Base-by-base conservation (phyloP, 257 asterid species). In the Gentiana straminea region DNA sequence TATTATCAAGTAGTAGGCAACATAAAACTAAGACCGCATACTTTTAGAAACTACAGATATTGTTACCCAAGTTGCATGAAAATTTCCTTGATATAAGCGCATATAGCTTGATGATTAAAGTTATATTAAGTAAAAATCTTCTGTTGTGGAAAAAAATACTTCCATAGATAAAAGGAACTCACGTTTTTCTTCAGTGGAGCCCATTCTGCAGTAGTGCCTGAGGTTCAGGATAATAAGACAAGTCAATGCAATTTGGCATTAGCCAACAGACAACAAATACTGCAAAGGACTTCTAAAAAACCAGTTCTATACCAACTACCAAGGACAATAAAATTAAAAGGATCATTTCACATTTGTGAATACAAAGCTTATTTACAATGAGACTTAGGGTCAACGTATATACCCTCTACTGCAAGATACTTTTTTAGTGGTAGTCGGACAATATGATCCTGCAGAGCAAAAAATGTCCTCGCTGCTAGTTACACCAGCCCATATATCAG, bases 201-300 rank as follows among this genome's bases (percentile, higher is more conserved):
- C 99, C 78, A 70, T 84, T 83, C 85, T 71, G 82, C 99, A 92
- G 73, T 84, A 92, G 78, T 85, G 83, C 60, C 99, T 92, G 99
- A 57, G 69, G 63, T 15, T 36, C 70, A 65, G 44, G 41, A 58
- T 1, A 50, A 34, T 41, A 10, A 7, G 37, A 33, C 51, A 10
- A 41, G 46, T 41, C 50, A 60, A 55, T 44, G 11, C 48, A 9
- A 49, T 43, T 3, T 24, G 38, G 12, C 43, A 49, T 47, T 13
- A 1, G 4, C 37, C 1, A 11, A 36, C 3, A 5, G 24, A 52
- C 5, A 10, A 55, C 24, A 63, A 54, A 33, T 48, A 35, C 37
- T 48, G 9, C n/a, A 35, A 63, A 45, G 33, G 12, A 13, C 36
- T 32, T 10, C 13, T 5, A 8, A 48, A 34, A 54, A 13, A 8